phyloP scores from a whole-genome alignment of 2,329 filamentous ascomycete genomes.

The Claviceps arundinis region DNA sequence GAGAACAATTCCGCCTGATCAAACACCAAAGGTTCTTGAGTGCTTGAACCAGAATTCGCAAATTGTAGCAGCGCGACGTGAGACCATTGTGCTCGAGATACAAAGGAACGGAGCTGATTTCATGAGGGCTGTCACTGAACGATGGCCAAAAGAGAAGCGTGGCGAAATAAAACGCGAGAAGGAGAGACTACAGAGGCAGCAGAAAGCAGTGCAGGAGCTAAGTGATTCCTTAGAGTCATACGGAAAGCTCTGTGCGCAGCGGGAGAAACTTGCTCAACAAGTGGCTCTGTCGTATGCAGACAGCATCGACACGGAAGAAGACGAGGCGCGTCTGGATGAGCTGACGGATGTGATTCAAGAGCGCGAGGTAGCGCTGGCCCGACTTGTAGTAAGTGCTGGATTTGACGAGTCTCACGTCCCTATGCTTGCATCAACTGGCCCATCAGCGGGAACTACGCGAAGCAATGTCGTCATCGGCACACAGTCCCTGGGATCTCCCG shows the following conservation, averaged over 20 bases:
- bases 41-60: conserved; percentile 17
- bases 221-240: conserved; percentile 28
- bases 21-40: conserved; percentile 16
- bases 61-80: conserved; percentile 22
- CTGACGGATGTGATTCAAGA: conserved; percentile 30
- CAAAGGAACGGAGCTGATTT: conserved; percentile 36
- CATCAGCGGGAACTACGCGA: conserved; percentile 6
- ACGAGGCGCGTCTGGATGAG: conserved; percentile 36
- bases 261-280: conserved; percentile 31
- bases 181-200: conserved; percentile 31
- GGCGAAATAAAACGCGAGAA: conserved; percentile 36
- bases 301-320: conserved; percentile 36
- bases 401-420: conserved; percentile 29
- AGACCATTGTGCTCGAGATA: conserved; percentile 27
- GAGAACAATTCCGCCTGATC: conserved; percentile 8
- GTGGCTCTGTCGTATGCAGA: conserved; percentile 38
- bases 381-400: conserved; percentile 28
- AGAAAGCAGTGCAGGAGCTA: conserved; percentile 29
- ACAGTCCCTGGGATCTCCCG: conserved; percentile 21
- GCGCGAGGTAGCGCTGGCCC: conserved; percentile 29
- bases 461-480: conserved; percentile 29
- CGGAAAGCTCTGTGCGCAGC: conserved; percentile 26
- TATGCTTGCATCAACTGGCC: conserved; percentile 11
- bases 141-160: conserved; percentile 31
- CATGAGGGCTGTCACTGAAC: conserved; percentile 31